These are phyloP conservation scores for Cercospora zeina DNA, from an alignment of 2,329 filamentous ascomycete genomes.

Conservation along the genomic window DNA sequence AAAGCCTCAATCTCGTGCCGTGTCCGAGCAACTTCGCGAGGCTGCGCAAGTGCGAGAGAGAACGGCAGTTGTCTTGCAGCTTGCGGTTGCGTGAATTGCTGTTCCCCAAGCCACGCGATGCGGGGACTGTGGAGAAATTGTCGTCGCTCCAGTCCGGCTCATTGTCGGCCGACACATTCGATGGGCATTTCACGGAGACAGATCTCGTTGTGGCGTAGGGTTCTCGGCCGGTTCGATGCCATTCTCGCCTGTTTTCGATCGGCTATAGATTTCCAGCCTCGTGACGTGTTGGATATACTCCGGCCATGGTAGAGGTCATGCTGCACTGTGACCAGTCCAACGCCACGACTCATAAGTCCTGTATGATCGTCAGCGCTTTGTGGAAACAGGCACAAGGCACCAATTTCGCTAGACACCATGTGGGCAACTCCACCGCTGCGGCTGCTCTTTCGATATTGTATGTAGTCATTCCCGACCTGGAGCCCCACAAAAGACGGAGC, in stretches of 20 bases:
- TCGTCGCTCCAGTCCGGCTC: background rate
- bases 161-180: background rate
- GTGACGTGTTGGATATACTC: conserved; percentile 2
- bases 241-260: background rate
- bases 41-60: background rate
- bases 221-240: background rate
- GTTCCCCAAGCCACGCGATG: conserved; percentile 1
- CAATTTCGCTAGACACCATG: background rate
- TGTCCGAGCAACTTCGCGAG: background rate
- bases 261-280: background rate
- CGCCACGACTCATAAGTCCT: background rate
- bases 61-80: conserved; percentile 15
- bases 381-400: background rate
- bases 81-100: background rate
- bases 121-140: conserved; percentile 12
- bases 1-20: conserved; percentile 5
- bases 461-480: background rate
- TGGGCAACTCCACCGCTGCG: background rate
- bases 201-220: conserved; percentile 7
- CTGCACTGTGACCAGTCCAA: background rate
- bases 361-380: background rate
- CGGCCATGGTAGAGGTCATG: background rate
- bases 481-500: background rate
- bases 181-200: conserved; percentile 2
- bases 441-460: background rate